Evolutionary conservation across 2,329 filamentous ascomycete species (phyloP), one percentile per base, ranked within the genome.

Genomic region (Lasiodiplodia gonubiensis): DNA sequence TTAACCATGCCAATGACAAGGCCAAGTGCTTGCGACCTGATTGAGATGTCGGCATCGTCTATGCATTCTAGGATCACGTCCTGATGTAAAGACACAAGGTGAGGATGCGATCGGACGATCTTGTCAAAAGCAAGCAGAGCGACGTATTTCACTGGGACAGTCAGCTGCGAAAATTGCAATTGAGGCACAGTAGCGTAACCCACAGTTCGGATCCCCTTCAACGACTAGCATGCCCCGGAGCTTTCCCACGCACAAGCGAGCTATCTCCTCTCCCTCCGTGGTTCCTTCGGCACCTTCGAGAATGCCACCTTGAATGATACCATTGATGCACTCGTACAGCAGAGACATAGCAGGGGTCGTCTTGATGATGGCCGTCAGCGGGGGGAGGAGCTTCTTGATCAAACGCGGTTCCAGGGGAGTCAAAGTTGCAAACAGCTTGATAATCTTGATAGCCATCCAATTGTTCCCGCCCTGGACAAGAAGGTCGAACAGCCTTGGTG

Each of bases 371-470:
- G 92, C 93, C 0, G 93, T 97, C 69, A 99, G 82, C 18, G 95
- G 95, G 8, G 94, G 93, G 35, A 98, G 82, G 18, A 99, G 83
- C 78, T 99, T 99, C 76, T 92, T 92, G 61, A 97, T 91, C 10
- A 99, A 84, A 66, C 95, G 89, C 16, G 95, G 94, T 76, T 99
- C 95, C 37, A 98, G 81, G 0, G 95, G 95, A 2, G 94, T 98
- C 69, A 99, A 82, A 1, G 93, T 96, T 52, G 95, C 94, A 85
- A 99, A 99, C 70, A 99, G 86, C 81, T 99, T 99, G 78, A 99
- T 98, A 70, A 99, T 88, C 78, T 99, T 99, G 77, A 99, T 99
- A 68, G 94, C 94, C 94, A 99, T 98, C 95, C 95, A 99, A 79
- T 99, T 99, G 80, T 99, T 98, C 46, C 91, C 91, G 67, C 93